Evolutionary conservation across 1,284 basidiomycete genomes (phyloP), one percentile per base, ranked within the genome.

Genomic region (Ganoderma sinense): DNA sequence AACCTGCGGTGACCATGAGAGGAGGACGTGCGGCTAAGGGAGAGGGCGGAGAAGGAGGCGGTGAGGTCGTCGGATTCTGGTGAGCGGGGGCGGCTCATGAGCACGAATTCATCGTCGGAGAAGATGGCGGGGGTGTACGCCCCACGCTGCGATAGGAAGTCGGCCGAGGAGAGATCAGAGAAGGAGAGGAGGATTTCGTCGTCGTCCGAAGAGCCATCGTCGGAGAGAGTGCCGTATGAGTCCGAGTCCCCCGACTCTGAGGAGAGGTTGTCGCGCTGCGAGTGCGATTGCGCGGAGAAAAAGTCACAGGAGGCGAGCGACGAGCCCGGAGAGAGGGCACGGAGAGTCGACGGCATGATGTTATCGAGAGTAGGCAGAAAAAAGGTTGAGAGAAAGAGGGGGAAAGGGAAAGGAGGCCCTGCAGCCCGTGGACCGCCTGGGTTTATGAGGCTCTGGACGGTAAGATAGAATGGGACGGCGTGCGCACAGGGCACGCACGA

Each of bases 151-250:
- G 74, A 75, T 53, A 65, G 64, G 64, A 72, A 66, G 60, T 71
- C 73, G 61, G 70, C 66, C 55, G 71, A 60, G 33, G 73, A 75
- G 48, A 73, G 68, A 61, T 73, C 72, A 62, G 74, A 76, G 53
- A 75, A 70, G 56, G 78, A 80, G 82, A 86, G 89, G 31, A 90
- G 85, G 65, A 91, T 87, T 75, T 90, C 87, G 69, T 90, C 88
- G 20, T 84, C 85, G 31, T 51, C 48, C 48, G 80, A 79, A 48
- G 76, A 77, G 68, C 70, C 72, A 29, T 75, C 76, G 68, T 74
- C 75, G 36, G 75, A 76, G 67, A 76, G 67, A 64, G 72, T 72
- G 62, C 67, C 71, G 66, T 75, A 77, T 3, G 78, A 77, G 61
- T 78, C 77, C 23, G 62, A 62, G 5, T 76, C 74, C 14, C 76